A percentile compares a stretch with the other conserved stretches of the same genome.
These are phyloP conservation scores for Candida orba DNA, from an alignment of 805 yeast genomes.

Conservation along the genomic window DNA sequence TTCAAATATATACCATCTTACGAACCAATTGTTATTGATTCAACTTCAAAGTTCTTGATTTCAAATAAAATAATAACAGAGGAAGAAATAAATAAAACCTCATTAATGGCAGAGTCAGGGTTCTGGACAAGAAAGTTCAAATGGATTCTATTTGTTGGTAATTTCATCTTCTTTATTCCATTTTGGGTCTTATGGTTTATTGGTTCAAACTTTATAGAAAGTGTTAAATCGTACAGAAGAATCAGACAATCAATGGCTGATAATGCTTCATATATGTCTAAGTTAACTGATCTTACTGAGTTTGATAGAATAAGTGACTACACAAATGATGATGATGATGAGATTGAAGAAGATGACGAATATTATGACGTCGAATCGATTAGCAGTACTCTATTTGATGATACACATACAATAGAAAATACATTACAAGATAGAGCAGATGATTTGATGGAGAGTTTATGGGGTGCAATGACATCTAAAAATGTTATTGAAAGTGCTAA, in stretches of 20 bases:
- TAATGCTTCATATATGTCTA: constrained; percentile 20
- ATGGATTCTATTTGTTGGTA: constrained; percentile 42
- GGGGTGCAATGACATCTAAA: constrained; percentile 46
- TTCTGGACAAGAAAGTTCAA: constrained; percentile 34
- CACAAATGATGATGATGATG: constrained; percentile 7
- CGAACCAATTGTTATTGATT: constrained; percentile 51
- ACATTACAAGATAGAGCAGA: constrained; percentile 56
- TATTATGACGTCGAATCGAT: constrained; percentile 10
- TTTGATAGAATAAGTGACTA: neutral
- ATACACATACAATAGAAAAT: constrained; percentile 28
- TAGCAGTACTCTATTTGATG: constrained; percentile 16
- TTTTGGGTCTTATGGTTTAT: constrained; percentile 56
- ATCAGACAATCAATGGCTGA: constrained; percentile 24
- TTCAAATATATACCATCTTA: constrained; percentile 44
- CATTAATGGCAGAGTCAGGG: constrained; percentile 13
- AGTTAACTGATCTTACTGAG: constrained; percentile 13
- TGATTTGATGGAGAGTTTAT: constrained; percentile 54
- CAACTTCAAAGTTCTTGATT: constrained; percentile 34
- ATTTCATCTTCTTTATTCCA: constrained; percentile 50
- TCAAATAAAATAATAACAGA: constrained; percentile 15
- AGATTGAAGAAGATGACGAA: constrained; percentile 8
- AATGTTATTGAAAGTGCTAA: constrained; percentile 16
- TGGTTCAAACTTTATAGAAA: constrained; percentile 35
- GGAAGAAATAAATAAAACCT: neutral
- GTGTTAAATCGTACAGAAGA: constrained; percentile 33